Percentiles rank a stretch among this genome's conserved stretches.
Evolutionary conservation across 768 basidiomycete species (phyloP).

Genomic region (Mycena galericulata): DNA sequence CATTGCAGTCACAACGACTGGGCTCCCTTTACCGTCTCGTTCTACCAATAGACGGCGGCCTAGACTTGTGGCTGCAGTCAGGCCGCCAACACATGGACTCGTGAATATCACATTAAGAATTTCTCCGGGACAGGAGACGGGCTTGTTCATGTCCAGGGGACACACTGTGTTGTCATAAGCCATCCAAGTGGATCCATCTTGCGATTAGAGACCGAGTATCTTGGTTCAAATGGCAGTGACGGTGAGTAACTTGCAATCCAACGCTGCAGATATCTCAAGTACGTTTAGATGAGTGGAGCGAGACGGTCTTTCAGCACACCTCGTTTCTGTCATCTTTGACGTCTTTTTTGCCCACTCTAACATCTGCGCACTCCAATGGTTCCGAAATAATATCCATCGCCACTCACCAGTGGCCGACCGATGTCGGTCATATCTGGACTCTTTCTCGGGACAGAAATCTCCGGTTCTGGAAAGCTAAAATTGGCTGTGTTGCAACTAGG

Average conservation of each 20-base stretch:
- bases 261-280: slow-evolving; percentile 23
- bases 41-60: slow-evolving; percentile 66
- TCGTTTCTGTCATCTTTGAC: slow-evolving; percentile 78
- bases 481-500: slow-evolving; percentile 77
- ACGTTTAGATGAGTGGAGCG: slow-evolving; percentile 75
- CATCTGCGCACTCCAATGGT: slow-evolving; percentile 58
- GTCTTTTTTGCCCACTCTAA: slow-evolving; percentile 69
- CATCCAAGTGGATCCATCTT: slow-evolving; percentile 73
- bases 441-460: slow-evolving; percentile 89
- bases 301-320: slow-evolving; percentile 70
- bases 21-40: slow-evolving; percentile 82
- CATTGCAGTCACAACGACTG: slow-evolving; percentile 70
- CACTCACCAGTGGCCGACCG: slow-evolving; percentile 80
- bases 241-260: slow-evolving; percentile 58
- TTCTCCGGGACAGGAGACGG: slow-evolving; percentile 55
- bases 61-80: slow-evolving; percentile 71
- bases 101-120: slow-evolving; percentile 76
- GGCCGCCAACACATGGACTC: slow-evolving; percentile 65
- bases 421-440: slow-evolving; percentile 82
- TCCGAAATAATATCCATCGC: slow-evolving; percentile 79
- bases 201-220: slow-evolving; percentile 73
- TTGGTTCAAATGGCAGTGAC: slow-evolving; percentile 64
- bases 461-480: slow-evolving; percentile 85
- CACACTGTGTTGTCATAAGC: slow-evolving; percentile 73
- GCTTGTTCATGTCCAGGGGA: slow-evolving; percentile 75